Evolutionary conservation across 2,329 filamentous ascomycete species (phyloP).

Genomic region (Magnaporthales sp.): DNA sequence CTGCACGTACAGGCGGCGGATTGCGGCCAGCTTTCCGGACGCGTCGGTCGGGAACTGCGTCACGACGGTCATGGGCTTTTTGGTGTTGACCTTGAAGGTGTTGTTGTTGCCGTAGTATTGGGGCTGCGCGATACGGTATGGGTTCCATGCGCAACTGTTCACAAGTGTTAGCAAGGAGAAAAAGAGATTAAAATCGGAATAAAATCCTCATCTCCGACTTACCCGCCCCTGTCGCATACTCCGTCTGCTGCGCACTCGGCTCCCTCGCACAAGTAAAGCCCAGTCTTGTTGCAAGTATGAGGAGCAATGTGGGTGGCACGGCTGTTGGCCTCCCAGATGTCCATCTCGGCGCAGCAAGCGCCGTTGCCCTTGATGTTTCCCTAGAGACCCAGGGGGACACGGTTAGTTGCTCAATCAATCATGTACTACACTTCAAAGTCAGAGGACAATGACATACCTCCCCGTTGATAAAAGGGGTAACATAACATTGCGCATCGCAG

Average conservation of each 20-base stretch:
- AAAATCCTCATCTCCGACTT: constrained; percentile 14
- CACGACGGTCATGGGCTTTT: constrained; percentile 22
- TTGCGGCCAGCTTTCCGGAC: constrained; percentile 16
- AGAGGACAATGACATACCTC: constrained; percentile 10
- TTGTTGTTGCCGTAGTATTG: constrained; percentile 20
- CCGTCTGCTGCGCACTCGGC: constrained; percentile 35
- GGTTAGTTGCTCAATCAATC: not conserved
- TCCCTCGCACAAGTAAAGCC: constrained; percentile 35
- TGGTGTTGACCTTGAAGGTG: constrained; percentile 32
- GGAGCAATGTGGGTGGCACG: constrained; percentile 35
- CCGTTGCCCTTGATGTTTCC: constrained; percentile 32
- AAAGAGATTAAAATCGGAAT: constrained; percentile 11
- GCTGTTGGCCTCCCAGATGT: constrained; percentile 47
- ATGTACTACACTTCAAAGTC: not conserved
- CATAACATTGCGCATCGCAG: constrained; percentile 52
- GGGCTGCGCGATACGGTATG: constrained; percentile 20
- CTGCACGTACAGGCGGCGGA: constrained; percentile 19
- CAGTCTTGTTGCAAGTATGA: constrained; percentile 36
- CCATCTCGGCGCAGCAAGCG: constrained; percentile 45
- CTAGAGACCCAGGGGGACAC: not conserved
- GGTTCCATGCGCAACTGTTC: constrained; percentile 24
- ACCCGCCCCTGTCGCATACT: constrained; percentile 35
- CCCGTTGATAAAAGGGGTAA: constrained; percentile 39
- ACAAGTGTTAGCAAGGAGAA: constrained; percentile 12
- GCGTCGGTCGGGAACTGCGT: constrained; percentile 31